Percentiles rank a stretch among this genome's conserved stretches.
Evolutionary conservation across 116 monocot species (phyloP).

Genomic region (Papilionanthe hybrid): DNA sequence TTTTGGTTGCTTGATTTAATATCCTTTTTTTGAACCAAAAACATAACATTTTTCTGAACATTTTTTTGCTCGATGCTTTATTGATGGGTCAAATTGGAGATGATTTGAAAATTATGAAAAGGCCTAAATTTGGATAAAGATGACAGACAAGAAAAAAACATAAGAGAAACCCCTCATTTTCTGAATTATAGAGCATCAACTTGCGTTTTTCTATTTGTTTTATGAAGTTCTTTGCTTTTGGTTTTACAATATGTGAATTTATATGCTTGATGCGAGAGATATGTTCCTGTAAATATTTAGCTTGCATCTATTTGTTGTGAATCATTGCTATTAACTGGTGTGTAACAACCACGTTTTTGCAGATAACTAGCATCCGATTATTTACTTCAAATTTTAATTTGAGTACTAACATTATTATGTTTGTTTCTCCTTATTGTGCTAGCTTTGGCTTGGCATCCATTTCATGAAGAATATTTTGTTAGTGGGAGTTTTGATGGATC

Average conservation of each 20-base stretch:
- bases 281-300: not conserved
- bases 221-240: not conserved
- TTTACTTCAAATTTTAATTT: not conserved
- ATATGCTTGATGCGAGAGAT: not conserved
- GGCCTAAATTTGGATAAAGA: not conserved
- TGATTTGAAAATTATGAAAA: not conserved
- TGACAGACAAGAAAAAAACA: not conserved
- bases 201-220: not conserved
- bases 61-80: too few relatives aligned
- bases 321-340: not conserved
- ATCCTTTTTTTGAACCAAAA: not conserved
- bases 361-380: not conserved
- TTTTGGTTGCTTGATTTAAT: not conserved
- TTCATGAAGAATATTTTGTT: conserved; percentile 99
- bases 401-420: not conserved
- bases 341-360: not conserved
- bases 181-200: not conserved
- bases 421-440: conserved; percentile 16
- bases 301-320: not conserved
- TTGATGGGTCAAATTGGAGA: not conserved
- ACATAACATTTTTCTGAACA: not conserved
- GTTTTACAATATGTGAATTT: too few relatives aligned
- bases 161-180: not conserved
- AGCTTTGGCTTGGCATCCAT: conserved; percentile 99
- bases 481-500: conserved; percentile 99